Evolutionary conservation across 2,329 filamentous ascomycete species (phyloP).

Genomic region (Lachnellula willkommii): DNA sequence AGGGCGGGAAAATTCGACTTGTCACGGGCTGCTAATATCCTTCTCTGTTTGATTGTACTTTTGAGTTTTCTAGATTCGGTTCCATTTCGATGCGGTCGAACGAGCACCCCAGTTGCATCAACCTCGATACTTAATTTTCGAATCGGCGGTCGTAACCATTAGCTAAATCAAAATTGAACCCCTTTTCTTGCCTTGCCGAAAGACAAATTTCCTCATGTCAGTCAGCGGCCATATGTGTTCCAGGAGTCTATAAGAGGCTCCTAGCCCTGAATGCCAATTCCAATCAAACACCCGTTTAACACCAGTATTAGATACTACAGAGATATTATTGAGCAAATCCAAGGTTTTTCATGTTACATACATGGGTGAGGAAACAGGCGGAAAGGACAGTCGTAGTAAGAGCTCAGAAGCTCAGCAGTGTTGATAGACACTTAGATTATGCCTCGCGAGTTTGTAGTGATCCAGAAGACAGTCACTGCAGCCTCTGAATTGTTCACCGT

Average conservation of each 20-base stretch:
- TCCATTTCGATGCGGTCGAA: constrained; percentile 18
- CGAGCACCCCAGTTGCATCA: constrained; percentile 2
- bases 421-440: too few species aligned
- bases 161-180: constrained; percentile 7
- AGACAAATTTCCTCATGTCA: neutral
- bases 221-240: neutral
- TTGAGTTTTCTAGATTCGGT: constrained; percentile 32
- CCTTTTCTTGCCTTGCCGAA: neutral
- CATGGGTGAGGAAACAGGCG: too few species aligned
- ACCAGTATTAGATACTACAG: too few species aligned
- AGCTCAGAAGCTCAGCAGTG: too few species aligned
- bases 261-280: too few species aligned
- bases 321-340: too few species aligned
- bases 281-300: too few species aligned
- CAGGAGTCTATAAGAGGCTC: neutral
- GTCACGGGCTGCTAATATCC: constrained; percentile 24
- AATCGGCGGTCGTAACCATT: constrained; percentile 14
- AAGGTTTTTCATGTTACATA: too few species aligned
- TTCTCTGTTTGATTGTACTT: constrained; percentile 27
- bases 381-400: too few species aligned
- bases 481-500: too few species aligned
- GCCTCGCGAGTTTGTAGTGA: too few species aligned
- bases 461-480: too few species aligned
- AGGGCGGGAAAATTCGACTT: constrained; percentile 25
- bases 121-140: constrained; percentile 1